Evolutionary conservation across 2,329 filamentous ascomycete species (phyloP), one percentile per base, ranked within the genome.

Genomic region (Fusarium solani-melongenae): DNA sequence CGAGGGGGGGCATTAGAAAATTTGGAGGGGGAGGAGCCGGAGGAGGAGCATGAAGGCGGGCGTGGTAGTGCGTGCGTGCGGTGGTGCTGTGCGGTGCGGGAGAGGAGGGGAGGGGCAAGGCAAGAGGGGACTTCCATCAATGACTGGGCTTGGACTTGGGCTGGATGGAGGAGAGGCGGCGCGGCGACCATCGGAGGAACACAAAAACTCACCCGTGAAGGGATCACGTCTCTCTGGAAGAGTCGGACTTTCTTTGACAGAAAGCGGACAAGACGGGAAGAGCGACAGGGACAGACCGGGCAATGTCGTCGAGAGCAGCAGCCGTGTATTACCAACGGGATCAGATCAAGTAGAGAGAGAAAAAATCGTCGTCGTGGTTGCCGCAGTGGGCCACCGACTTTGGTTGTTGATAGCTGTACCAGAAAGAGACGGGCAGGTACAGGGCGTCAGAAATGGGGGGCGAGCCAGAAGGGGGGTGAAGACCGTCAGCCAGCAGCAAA

Each of bases 131-230:
- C 41, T 46, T 41, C n/a, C 39, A 41, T 41, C 39, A 41, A 41
- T 41, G 39, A 41, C 39, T 36, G 34, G 34, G 38, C 38, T 41
- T 41, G 38, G 38, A 20, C n/a, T 41, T 41, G 38, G 38, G 39
- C 39, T 44, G 20, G 39, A 44, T 22, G 39, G n/a, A 20, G 38
- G 38, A 41, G 34, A 36, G 34, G 34, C 64, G 64, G 66, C 70
- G 64, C 64, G 64, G 62, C 66, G 67, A 71, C 57, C 61, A 75
- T 72, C 61, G 69, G 69, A 71, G 70, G 65, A 53, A 66, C 69
- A 69, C 67, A 72, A 72, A 74, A 78, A 82, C 81, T 81, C 77
- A 82, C 81, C 75, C 65, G 76, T 79, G 81, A 84, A 83, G 82
- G 80, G 80, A 84, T 83, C 82, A 80, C 82, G 82, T 82, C 82